Conservation (phyloP, 2,329 filamentous ascomycete species). For the Arachnomyces sp. region DNA sequence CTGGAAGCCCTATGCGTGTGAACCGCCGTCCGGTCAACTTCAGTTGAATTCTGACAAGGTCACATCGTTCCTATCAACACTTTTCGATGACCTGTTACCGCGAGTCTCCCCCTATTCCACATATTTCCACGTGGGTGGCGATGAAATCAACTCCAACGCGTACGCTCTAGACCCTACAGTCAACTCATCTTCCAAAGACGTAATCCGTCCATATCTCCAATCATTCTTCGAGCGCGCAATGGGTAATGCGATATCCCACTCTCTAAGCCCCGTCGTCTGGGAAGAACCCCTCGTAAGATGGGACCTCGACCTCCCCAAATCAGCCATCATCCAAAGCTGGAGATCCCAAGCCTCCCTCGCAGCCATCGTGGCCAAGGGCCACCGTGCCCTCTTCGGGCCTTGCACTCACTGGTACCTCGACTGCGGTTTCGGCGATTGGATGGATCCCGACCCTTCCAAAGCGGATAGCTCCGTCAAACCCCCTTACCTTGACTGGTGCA, state of each 20-base stretch:
- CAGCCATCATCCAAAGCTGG: constrained; percentile 71
- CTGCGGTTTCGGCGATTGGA: constrained; percentile 25
- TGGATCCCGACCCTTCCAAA: constrained; percentile 20
- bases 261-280: constrained; percentile 69
- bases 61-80: constrained; percentile 59
- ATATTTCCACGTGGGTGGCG: constrained; percentile 80
- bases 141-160: constrained; percentile 72
- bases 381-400: constrained; percentile 26
- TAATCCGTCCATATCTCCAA: constrained; percentile 69
- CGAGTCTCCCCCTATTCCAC: constrained; percentile 59
- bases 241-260: constrained; percentile 53
- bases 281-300: constrained; percentile 76
- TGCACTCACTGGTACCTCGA: constrained; percentile 26
- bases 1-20: constrained; percentile 45
- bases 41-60: constrained; percentile 68
- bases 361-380: constrained; percentile 19
- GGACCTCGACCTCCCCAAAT: constrained; percentile 57
- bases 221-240: constrained; percentile 59
- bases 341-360: constrained; percentile 28
- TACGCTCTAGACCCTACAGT: constrained; percentile 68
- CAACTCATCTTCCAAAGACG: constrained; percentile 52
- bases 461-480: constrained; percentile 7
- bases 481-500: constrained; percentile 20
- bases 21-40: constrained; percentile 56
- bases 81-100: constrained; percentile 71